These are phyloP conservation scores for Carex myosuroides DNA, from an alignment of 176 grass and related monocot genomes.

Conservation along the genomic window DNA sequence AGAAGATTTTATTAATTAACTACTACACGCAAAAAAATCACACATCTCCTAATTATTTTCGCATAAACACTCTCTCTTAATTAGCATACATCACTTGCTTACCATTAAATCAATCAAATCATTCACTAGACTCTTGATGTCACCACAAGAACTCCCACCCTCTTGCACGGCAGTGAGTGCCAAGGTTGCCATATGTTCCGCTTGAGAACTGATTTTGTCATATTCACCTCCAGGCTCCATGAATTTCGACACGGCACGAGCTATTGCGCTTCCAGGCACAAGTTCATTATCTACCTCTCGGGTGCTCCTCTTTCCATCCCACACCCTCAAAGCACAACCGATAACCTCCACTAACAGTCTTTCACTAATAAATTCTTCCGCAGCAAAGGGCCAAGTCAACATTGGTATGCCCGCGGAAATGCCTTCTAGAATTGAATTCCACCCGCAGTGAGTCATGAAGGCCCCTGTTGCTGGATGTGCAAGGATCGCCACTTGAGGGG, in stretches of 20 bases:
- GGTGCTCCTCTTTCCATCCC: slow-evolving; percentile 47
- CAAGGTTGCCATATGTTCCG: slow-evolving; percentile 6
- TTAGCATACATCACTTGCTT: background rate
- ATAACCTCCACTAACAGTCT: slow-evolving; percentile 46
- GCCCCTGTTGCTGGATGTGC: slow-evolving; percentile 43
- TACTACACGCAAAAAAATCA: too few species aligned
- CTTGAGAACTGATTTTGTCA: slow-evolving; percentile 13
- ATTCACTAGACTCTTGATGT: slow-evolving; percentile 43
- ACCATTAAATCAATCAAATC: slow-evolving; percentile 28
- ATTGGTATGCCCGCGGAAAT: slow-evolving; percentile 43
- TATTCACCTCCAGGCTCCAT: slow-evolving; percentile 30
- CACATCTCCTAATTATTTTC: too few species aligned
- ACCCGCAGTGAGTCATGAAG: slow-evolving; percentile 58
- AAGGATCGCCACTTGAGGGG: slow-evolving; percentile 55
- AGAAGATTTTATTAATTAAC: too few species aligned
- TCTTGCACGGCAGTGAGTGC: slow-evolving; percentile 27
- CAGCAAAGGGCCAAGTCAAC: slow-evolving; percentile 64
- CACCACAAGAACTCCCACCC: slow-evolving; percentile 31
- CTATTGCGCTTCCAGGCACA: slow-evolving; percentile 42
- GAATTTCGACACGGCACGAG: slow-evolving; percentile 26
- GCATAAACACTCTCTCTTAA: too few species aligned
- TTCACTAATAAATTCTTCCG: slow-evolving; percentile 80
- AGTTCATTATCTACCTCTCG: slow-evolving; percentile 20
- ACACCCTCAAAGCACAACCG: slow-evolving; percentile 30
- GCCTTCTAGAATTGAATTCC: slow-evolving; percentile 60